Evolutionary conservation across 1,284 basidiomycete species (phyloP).

Genomic region (Marasmius tenuissimus): DNA sequence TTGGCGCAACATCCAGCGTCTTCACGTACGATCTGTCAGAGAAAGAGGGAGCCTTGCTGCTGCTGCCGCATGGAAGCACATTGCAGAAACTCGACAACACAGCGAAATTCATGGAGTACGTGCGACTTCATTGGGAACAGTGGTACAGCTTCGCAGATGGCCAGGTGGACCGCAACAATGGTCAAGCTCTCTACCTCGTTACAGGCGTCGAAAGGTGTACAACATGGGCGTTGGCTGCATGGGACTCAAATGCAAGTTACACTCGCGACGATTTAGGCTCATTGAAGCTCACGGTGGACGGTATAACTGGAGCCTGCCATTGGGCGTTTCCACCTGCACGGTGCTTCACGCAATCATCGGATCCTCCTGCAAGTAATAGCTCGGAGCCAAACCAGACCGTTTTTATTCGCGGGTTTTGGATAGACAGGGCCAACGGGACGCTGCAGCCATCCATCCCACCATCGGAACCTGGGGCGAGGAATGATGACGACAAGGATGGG

Average conservation of each 20-base stretch:
- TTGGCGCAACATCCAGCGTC: too few relatives aligned
- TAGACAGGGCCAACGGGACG: too few relatives aligned
- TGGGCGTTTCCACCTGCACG: neutral
- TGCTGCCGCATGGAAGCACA: neutral
- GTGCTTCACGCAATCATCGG: neutral
- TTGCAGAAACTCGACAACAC: neutral
- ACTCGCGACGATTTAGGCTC: too few relatives aligned
- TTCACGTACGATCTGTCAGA: neutral
- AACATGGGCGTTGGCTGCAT: neutral
- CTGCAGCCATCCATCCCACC: neutral
- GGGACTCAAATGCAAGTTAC: too few relatives aligned
- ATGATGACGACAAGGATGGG: too few relatives aligned
- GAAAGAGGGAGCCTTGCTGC: neutral
- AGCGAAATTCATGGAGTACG: too few relatives aligned
- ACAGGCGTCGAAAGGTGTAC: neutral
- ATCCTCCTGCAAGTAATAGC: too few relatives aligned
- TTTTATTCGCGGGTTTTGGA: slow-evolving; percentile 16
- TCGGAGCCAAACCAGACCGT: neutral
- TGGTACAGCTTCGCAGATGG: neutral
- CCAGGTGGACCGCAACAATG: neutral
- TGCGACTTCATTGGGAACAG: neutral
- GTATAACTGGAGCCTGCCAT: too few relatives aligned
- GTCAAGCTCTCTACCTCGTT: neutral
- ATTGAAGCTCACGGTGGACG: too few relatives aligned
- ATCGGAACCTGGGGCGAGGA: neutral